Evolutionary conservation across 805 yeast genomes (phyloP).

Genomic region (Zygotorulaspora sp.): DNA sequence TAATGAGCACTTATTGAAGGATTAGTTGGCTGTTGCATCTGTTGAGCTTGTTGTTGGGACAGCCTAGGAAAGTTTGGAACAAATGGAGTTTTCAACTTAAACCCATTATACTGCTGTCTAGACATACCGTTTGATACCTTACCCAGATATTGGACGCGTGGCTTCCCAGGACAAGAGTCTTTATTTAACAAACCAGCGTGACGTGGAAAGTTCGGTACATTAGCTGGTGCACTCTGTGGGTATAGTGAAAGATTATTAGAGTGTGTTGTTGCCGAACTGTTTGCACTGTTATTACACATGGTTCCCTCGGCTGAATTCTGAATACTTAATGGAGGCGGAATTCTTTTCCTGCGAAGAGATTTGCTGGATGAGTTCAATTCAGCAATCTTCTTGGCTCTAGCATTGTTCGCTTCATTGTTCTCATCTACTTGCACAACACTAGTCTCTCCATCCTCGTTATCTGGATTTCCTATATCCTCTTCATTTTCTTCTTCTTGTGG

Average conservation of each 20-base stretch:
- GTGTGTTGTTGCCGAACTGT: background rate
- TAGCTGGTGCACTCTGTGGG: constrained; percentile 27
- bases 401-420: constrained; percentile 3
- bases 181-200: constrained; percentile 4
- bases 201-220: constrained; percentile 22
- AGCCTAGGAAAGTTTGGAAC: constrained; percentile 11
- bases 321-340: constrained; percentile 28
- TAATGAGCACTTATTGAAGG: constrained; percentile 6
- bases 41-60: constrained; percentile 8
- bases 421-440: constrained; percentile 5
- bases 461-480: constrained; percentile 10
- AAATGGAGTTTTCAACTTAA: constrained; percentile 14
- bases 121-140: constrained; percentile 6
- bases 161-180: constrained; percentile 15
- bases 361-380: constrained; percentile 12
- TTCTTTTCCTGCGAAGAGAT: constrained; percentile 25
- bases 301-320: constrained; percentile 4
- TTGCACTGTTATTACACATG: constrained; percentile 1
- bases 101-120: constrained; percentile 7
- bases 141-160: constrained; percentile 31
- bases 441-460: constrained; percentile 3
- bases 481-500: constrained; percentile 7
- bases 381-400: constrained; percentile 2
- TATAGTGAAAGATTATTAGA: background rate
- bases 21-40: constrained; percentile 6